Percentiles rank a stretch among this genome's conserved stretches.
Evolutionary conservation across 805 yeast species (phyloP).

Genomic region (Starmerella bombicola): DNA sequence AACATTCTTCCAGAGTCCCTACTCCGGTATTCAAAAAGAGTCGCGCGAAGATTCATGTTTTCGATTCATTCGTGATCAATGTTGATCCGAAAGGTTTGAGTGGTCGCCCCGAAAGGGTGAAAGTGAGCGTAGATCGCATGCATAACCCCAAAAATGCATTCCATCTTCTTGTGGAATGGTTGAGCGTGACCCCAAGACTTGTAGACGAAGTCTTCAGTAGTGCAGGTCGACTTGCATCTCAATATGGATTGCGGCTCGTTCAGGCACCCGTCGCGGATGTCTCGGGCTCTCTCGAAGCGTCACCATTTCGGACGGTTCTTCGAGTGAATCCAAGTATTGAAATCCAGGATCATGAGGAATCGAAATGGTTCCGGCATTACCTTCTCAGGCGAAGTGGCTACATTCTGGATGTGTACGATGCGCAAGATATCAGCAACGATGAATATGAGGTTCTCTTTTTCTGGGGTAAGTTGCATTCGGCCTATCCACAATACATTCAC

Average conservation of each 20-base stretch:
- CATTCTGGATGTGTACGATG: slow-evolving; percentile 43
- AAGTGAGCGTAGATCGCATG: slow-evolving; percentile 79
- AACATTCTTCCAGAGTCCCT: background rate
- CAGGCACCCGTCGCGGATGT: slow-evolving; percentile 89
- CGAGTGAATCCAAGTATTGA: slow-evolving; percentile 52
- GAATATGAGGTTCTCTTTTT: slow-evolving; percentile 64
- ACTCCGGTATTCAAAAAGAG: background rate
- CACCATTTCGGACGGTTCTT: slow-evolving; percentile 82
- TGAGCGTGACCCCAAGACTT: slow-evolving; percentile 73
- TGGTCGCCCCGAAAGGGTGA: slow-evolving; percentile 61
- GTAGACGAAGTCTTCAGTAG: slow-evolving; percentile 65
- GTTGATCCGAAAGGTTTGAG: slow-evolving; percentile 65
- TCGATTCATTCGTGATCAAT: slow-evolving; percentile 18
- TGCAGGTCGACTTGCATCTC: slow-evolving; percentile 73
- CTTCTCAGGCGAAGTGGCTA: slow-evolving; percentile 61
- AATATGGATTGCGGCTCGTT: slow-evolving; percentile 68
- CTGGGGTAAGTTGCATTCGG: slow-evolving; percentile 49
- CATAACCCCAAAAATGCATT: slow-evolving; percentile 93
- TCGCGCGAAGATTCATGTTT: slow-evolving; percentile 12
- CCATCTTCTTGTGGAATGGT: slow-evolving; percentile 86
- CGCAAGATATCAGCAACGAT: slow-evolving; percentile 48
- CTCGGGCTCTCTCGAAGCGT: slow-evolving; percentile 56
- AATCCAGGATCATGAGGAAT: slow-evolving; percentile 29
- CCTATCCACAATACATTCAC: slow-evolving; percentile 78
- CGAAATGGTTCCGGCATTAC: slow-evolving; percentile 59